Conservation (phyloP, 2,329 filamentous ascomycete genomes). For the Aplosporella prunicola region DNA sequence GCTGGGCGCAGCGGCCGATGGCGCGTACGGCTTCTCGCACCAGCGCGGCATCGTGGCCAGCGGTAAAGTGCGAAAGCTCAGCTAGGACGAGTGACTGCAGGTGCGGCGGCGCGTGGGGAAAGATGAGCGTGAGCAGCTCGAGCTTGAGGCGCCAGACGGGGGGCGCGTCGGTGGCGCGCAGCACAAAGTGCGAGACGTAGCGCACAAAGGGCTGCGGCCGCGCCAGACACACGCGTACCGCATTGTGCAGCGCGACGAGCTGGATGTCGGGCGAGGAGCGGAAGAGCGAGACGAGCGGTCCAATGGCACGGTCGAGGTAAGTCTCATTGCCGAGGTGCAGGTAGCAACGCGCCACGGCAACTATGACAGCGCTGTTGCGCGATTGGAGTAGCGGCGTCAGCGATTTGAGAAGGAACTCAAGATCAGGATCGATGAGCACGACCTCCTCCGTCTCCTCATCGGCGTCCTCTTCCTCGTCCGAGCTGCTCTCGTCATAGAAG, state of each 20-base stretch:
- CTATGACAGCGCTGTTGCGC: constrained; percentile 84
- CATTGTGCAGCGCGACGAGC: constrained; percentile 84
- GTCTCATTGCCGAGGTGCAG: constrained; percentile 71
- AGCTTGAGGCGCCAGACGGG: constrained; percentile 87
- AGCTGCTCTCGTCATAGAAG: constrained; percentile 65
- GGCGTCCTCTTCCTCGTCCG: constrained; percentile 35
- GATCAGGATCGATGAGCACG: constrained; percentile 64
- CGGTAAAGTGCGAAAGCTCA: constrained; percentile 90
- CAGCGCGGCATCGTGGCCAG: constrained; percentile 61
- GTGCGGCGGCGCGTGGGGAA: constrained; percentile 67
- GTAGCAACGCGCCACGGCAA: constrained; percentile 78
- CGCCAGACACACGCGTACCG: constrained; percentile 79
- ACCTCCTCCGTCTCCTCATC: constrained; percentile 46
- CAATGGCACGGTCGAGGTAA: constrained; percentile 66
- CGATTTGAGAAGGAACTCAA: constrained; percentile 68
- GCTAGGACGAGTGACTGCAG: constrained; percentile 80
- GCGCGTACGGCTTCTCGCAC: constrained; percentile 85
- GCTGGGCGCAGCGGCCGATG: constrained; percentile 87
- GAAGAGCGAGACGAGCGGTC: constrained; percentile 77
- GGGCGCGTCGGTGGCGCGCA: constrained; percentile 67
- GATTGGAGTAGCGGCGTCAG: constrained; percentile 83
- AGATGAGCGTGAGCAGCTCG: constrained; percentile 82
- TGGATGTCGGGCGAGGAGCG: constrained; percentile 80
- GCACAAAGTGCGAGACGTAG: constrained; percentile 81
- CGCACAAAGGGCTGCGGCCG: constrained; percentile 73